Evolutionary conservation across 2,329 filamentous ascomycete species (phyloP).

Genomic region (Calonectria hongkongensis): DNA sequence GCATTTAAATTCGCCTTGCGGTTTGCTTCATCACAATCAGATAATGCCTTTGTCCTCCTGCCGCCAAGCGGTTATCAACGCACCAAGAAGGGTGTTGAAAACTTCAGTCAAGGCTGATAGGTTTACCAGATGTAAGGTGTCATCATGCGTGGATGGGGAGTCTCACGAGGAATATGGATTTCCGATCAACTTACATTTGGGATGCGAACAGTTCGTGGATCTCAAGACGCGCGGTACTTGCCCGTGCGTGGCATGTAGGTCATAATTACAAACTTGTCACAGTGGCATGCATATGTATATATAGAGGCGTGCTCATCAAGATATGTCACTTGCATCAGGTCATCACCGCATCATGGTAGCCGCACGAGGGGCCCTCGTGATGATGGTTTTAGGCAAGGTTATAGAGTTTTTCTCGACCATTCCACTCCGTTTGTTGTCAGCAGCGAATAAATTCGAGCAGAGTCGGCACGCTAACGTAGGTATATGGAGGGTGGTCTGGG

Average conservation of each 20-base stretch:
- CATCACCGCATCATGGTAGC: constrained; percentile 81
- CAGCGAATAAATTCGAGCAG: constrained; percentile 57
- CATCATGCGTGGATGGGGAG: constrained; percentile 55
- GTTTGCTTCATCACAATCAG: constrained; percentile 46
- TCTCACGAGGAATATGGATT: constrained; percentile 19
- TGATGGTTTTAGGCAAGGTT: constrained; percentile 81
- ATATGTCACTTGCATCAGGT: constrained; percentile 79
- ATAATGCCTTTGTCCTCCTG: constrained; percentile 53
- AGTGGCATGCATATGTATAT: constrained; percentile 11
- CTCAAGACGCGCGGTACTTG: background rate
- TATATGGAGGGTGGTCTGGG: constrained; percentile 66
- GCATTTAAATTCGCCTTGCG: background rate
- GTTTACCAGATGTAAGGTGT: constrained; percentile 66
- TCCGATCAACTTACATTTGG: constrained; percentile 45
- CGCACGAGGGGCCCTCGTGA: constrained; percentile 80
- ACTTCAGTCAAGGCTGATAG: constrained; percentile 59
- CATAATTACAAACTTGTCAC: constrained; percentile 27
- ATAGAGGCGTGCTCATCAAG: constrained; percentile 19
- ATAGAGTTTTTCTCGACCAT: constrained; percentile 74
- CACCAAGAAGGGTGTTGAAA: constrained; percentile 41
- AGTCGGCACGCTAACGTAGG: constrained; percentile 62
- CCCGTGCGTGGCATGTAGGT: background rate
- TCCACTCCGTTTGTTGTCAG: constrained; percentile 69
- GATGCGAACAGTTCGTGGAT: background rate
- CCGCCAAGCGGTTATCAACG: constrained; percentile 53